A percentile compares a stretch with the other conserved stretches of the same genome.
These are phyloP conservation scores for Sonneratia caseolaris DNA, from an alignment of 345 rosid genomes.

Conservation along the genomic window DNA sequence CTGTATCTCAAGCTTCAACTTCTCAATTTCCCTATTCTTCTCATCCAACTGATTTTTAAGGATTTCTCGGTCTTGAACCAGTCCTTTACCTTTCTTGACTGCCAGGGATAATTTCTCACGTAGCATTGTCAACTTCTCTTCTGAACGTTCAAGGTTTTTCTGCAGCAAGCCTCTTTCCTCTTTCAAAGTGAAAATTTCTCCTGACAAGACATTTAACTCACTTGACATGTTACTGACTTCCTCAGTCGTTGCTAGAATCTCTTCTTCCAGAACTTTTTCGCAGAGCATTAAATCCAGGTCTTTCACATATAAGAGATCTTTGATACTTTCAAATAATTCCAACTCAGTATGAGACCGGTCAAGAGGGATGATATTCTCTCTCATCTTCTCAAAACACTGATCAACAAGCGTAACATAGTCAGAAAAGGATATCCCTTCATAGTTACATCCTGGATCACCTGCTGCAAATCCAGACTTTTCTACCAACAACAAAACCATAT, in stretches of 20 bases:
- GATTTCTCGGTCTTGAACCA: slow-evolving; percentile 77
- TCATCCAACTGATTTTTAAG: slow-evolving; percentile 54
- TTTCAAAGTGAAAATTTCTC: slow-evolving; percentile 42
- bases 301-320: slow-evolving; percentile 55
- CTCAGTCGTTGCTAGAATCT: slow-evolving; percentile 29
- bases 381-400: slow-evolving; percentile 50
- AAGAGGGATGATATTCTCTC: slow-evolving; percentile 22
- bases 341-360: slow-evolving; percentile 24
- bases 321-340: slow-evolving; percentile 45
- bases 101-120: slow-evolving; percentile 85
- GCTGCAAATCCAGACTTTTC: slow-evolving; percentile 43
- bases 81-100: slow-evolving; percentile 87
- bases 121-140: slow-evolving; percentile 65
- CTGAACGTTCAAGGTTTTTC: slow-evolving; percentile 63
- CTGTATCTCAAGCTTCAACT: slow-evolving; percentile 49
- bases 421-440: slow-evolving; percentile 16
- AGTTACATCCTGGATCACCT: slow-evolving; percentile 24
- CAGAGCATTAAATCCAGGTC: slow-evolving; percentile 50
- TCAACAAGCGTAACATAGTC: slow-evolving; percentile 33
- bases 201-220: slow-evolving; percentile 30
- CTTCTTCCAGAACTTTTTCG: slow-evolving; percentile 57
- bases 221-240: slow-evolving; percentile 34
- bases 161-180: slow-evolving; percentile 48
- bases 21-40: slow-evolving; percentile 54
- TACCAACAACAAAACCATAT: slow-evolving; percentile 40